Conservation (phyloP, 164 flowering plant genomes). For the Hamamelis virginiana region DNA sequence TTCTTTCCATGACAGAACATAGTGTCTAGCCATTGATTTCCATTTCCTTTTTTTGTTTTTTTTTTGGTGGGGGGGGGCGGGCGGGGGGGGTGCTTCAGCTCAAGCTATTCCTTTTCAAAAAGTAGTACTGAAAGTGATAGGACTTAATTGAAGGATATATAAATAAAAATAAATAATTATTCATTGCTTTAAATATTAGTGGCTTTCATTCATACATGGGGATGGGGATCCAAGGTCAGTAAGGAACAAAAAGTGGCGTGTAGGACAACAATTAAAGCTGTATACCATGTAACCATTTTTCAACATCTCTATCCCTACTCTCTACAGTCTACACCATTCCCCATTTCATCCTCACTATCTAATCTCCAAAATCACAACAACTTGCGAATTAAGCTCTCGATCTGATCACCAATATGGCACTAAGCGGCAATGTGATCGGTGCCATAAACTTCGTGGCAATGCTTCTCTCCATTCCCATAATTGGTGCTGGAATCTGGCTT, state of each 20-base stretch:
- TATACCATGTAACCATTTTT: slow-evolving; percentile 11
- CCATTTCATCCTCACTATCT: neutral
- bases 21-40: too few species aligned
- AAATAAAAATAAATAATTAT: neutral
- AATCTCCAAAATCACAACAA: too few species aligned
- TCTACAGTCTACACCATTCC: neutral
- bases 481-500: slow-evolving; percentile 90
- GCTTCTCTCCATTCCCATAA: slow-evolving; percentile 80
- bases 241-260: slow-evolving; percentile 17
- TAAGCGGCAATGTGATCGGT: slow-evolving; percentile 87
- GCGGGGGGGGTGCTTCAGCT: too few species aligned
- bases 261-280: neutral
- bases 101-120: slow-evolving; percentile 28
- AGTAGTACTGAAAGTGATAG: slow-evolving; percentile 1
- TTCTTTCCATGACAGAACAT: too few species aligned
- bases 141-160: slow-evolving; percentile 8
- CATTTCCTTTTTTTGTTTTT: too few species aligned
- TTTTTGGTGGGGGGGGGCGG: too few species aligned
- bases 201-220: slow-evolving; percentile 30
- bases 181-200: slow-evolving; percentile 29
- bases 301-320: neutral
- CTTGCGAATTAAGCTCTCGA: too few species aligned
- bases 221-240: slow-evolving; percentile 24
- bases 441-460: slow-evolving; percentile 76
- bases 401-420: slow-evolving; percentile 49